phyloP scores from a whole-genome alignment of 2,329 filamentous ascomycete species.

The Rutstroemia sp. region DNA sequence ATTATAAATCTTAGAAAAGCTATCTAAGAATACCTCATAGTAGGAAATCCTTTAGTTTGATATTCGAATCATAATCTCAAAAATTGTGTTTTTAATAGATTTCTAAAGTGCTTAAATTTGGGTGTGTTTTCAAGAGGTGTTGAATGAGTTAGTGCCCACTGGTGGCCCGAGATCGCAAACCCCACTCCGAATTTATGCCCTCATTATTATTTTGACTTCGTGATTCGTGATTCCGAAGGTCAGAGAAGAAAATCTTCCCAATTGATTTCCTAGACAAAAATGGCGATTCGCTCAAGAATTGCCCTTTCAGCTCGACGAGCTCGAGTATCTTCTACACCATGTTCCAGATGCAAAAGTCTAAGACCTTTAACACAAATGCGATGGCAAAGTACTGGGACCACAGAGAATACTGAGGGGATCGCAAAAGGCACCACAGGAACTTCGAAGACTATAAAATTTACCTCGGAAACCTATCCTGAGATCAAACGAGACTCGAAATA shows the following conservation, averaged over 20 bases:
- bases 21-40: no score
- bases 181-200: conserved; percentile 3
- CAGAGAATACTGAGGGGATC: conserved; percentile 23
- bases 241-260: neutral
- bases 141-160: no score
- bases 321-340: conserved; percentile 13
- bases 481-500: conserved; percentile 76
- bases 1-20: no score
- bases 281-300: conserved; percentile 24
- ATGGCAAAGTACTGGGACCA: conserved; percentile 27
- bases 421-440: conserved; percentile 24
- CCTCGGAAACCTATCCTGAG: conserved; percentile 77
- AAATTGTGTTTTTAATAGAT: no score
- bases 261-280: conserved; percentile 12
- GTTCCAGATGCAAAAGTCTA: conserved; percentile 11
- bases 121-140: no score
- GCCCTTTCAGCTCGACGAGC: conserved; percentile 23
- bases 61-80: no score
- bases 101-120: no score
- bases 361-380: conserved; percentile 21
- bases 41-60: no score
- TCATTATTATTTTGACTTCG: neutral
- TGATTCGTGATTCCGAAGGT: no score
- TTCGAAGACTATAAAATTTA: conserved; percentile 58
- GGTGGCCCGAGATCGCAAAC: conserved; percentile 2